phyloP scores from a whole-genome alignment of 768 basidiomycete species.

The Leccinum fibrillosum region DNA sequence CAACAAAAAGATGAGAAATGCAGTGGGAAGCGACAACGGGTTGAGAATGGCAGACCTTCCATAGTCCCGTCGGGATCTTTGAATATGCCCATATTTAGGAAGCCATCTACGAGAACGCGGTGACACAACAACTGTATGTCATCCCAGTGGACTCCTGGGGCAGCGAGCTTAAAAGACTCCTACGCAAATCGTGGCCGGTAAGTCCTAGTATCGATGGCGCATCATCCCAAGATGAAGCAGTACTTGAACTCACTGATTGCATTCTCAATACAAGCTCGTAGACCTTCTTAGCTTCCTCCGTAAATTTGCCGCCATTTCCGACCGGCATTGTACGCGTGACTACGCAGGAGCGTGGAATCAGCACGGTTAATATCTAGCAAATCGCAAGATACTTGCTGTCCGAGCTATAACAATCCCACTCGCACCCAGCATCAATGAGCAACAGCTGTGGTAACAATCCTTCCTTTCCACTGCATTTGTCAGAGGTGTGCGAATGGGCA shows the following conservation, averaged over 20 bases:
- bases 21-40: background rate
- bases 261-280: constrained; percentile 87
- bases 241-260: constrained; percentile 60
- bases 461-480: constrained; percentile 4
- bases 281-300: constrained; percentile 73
- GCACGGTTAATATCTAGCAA: background rate
- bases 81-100: constrained; percentile 85
- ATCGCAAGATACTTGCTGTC: constrained; percentile 44
- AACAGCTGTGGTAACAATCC: constrained; percentile 66
- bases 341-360: constrained; percentile 38
- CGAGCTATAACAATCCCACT: constrained; percentile 69
- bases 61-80: constrained; percentile 49
- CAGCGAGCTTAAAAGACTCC: constrained; percentile 66
- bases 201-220: background rate
- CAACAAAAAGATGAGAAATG: background rate
- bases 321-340: constrained; percentile 83
- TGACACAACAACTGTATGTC: constrained; percentile 82
- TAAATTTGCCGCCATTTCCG: constrained; percentile 92
- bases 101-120: constrained; percentile 73
- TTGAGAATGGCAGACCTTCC: constrained; percentile 8
- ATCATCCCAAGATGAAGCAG: background rate
- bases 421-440: constrained; percentile 93
- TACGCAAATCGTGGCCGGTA: constrained; percentile 31
- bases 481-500: constrained; percentile 33
- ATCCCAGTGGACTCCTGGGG: constrained; percentile 89